Base-by-base conservation (phyloP, 2,329 filamentous ascomycete species). In the Fusarium begoniae region DNA sequence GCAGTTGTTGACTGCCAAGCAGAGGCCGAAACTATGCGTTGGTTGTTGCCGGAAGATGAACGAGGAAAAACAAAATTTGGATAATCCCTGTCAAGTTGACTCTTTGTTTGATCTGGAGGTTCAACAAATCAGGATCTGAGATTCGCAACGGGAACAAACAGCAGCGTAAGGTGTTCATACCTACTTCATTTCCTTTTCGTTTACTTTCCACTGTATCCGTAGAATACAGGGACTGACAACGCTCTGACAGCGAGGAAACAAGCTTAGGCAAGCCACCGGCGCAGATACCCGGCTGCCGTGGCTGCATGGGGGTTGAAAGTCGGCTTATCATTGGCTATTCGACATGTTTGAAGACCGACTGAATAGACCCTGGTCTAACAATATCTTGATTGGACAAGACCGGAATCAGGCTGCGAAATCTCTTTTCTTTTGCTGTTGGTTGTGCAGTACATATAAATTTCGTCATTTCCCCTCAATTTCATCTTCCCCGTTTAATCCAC, bases 131-230 rank as follows among this genome's bases (percentile, higher is more conserved):
- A 35, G 14, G 32, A 35, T 35, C 6, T 37, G 43, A 45, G 17
- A 6, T 14, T 0, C 8, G 44, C 2, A 5, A 45, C 12, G 24
- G 44, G 10, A 26, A 8, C 24, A 45, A 45, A 45, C 12, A 4
- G 24, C 44, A 26, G 44, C 17, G 17, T 14, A 14, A 0, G 0
- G 2, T 0, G n/a, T 5, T 20, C 24, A 45, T 10, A 20, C 11
- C 44, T 4, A 12, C 24, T 26, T 26, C 17, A 14, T 45, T 45
- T 45, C 17, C 12, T 20, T 26, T 26, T 10, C 38, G 20, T 40
- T 14, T 40, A n/a, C 40, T 41, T 15, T 41, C 22, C 4, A 41
- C 38, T 7, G 38, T 22, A 8, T 8, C 2, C 7, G 24, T 26
- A 26, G 24, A 26, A 26, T 22, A 22, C 40, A 41, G 40, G 8